Evolutionary conservation across 2,329 filamentous ascomycete genomes (phyloP), one percentile per base, ranked within the genome.

Genomic region (Calonectria multiphialidica): DNA sequence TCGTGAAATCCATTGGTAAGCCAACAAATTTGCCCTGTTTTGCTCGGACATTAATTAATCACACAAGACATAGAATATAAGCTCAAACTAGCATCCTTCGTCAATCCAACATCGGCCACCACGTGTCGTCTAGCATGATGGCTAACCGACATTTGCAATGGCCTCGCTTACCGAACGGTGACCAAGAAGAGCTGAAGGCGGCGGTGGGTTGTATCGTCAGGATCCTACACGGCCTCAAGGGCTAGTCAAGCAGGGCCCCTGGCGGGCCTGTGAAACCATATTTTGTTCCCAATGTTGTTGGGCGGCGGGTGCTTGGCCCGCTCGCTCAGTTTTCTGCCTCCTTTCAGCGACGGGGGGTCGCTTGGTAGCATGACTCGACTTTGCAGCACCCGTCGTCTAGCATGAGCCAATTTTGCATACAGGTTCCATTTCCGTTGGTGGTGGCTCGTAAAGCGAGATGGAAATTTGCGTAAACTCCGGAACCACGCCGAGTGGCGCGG

Each of bases 121-220:
- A 40, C 53, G 53, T 57, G 53, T 18, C 10, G 33, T 57, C 21
- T 18, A 21, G 53, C 21, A 18, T 33, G 7, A 2, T 5, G 53
- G n/a, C 33, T 40, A 57, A 57, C 53, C 53, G 53, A 57, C 53
- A 57, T 57, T 57, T 57, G 53, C 53, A 57, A 57, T 47, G n/a
- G 4, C 53, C 35, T 40, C 47, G 47, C 47, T 50, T 50, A n/a
- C 13, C 1, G 25, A 23, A 3, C 25, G 7, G 9, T 37, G 35
- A 12, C 35, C 47, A 50, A 50, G 25, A 50, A 50, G 25, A 50
- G 25, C 21, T 7, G 53, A 55, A 40, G 33, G 53, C 35, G 9
- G n/a, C 53, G 12, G 33, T 40, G 18, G 53, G 33, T 37, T 37
- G 53, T 16, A 57, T 37, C 50, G n/a, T 23, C 33, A 21, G 30